Conservation (phyloP, 768 basidiomycete genomes). For the Austroboletus eburneus region DNA sequence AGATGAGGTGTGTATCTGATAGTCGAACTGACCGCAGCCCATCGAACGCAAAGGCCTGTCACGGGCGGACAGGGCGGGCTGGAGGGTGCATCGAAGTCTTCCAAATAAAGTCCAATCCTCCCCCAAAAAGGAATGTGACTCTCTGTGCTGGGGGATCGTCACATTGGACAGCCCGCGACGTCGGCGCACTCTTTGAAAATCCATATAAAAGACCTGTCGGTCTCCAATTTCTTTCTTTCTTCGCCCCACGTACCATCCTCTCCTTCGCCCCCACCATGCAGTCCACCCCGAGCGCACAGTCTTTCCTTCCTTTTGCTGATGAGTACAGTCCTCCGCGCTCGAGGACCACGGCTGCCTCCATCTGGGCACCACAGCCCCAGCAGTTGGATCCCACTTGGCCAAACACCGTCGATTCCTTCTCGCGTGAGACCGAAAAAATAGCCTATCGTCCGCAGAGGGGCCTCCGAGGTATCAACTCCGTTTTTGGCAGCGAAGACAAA, state of each 20-base stretch:
- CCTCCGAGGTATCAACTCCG: slow-evolving; percentile 18
- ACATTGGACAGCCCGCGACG: slow-evolving; percentile 22
- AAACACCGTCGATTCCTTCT: slow-evolving; percentile 57
- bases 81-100: slow-evolving; percentile 29
- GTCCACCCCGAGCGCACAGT: slow-evolving; percentile 17
- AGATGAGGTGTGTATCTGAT: slow-evolving; percentile 19
- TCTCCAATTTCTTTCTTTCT: slow-evolving; percentile 36
- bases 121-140: slow-evolving; percentile 32
- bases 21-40: slow-evolving; percentile 16
- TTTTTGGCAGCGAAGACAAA: slow-evolving; percentile 50
- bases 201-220: slow-evolving; percentile 31
- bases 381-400: slow-evolving; percentile 67
- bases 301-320: slow-evolving; percentile 34
- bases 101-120: slow-evolving; percentile 27
- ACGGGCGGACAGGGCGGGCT: slow-evolving; percentile 17
- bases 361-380: slow-evolving; percentile 83
- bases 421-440: slow-evolving; percentile 45
- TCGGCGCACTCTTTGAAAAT: slow-evolving; percentile 22
- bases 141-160: slow-evolving; percentile 28
- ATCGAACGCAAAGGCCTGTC: slow-evolving; percentile 27
- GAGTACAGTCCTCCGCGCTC: slow-evolving; percentile 39
- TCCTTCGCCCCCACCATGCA: slow-evolving; percentile 23
- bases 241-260: slow-evolving; percentile 40
- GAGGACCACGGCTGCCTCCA: slow-evolving; percentile 50
- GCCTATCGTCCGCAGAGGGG: slow-evolving; percentile 29